Evolutionary conservation across 2,329 filamentous ascomycete species (phyloP).

Genomic region (Phialophora chinensis): DNA sequence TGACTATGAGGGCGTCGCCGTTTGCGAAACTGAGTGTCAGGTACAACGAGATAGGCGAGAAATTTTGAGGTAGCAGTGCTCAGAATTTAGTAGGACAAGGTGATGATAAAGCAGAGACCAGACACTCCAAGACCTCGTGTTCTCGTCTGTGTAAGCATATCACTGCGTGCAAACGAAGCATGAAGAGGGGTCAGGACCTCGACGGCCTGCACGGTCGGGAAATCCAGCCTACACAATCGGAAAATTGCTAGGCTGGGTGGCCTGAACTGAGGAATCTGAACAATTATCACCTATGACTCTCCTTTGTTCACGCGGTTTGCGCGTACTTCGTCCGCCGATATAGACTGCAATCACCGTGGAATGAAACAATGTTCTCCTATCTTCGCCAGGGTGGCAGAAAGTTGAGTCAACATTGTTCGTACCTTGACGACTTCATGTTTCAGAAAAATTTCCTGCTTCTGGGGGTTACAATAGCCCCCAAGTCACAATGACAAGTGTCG

Average conservation of each 20-base stretch:
- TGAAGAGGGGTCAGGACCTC: not conserved
- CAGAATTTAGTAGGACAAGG: not conserved
- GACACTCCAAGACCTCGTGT: not conserved
- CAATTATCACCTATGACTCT: not conserved
- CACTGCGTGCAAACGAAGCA: not conserved
- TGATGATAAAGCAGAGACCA: not conserved
- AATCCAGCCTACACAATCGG: not conserved
- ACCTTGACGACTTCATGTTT: not conserved
- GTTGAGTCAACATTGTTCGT: not conserved
- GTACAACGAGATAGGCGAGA: not conserved
- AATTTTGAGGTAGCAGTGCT: not conserved
- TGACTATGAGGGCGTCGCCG: not conserved
- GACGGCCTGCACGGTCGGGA: not conserved
- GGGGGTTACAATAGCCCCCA: slow-evolving; percentile 8
- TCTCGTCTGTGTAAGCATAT: not conserved
- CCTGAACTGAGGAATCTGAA: not conserved
- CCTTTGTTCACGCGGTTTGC: not conserved
- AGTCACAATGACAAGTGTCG: not conserved
- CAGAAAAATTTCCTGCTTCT: not conserved
- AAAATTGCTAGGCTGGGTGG: not conserved
- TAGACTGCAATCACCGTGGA: not conserved
- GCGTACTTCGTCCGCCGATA: not conserved
- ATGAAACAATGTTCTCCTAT: not conserved
- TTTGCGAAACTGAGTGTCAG: not conserved
- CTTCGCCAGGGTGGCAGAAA: not conserved